Base-by-base conservation (phyloP, 176 grass and related monocot species). In the Lolium perenne region DNA sequence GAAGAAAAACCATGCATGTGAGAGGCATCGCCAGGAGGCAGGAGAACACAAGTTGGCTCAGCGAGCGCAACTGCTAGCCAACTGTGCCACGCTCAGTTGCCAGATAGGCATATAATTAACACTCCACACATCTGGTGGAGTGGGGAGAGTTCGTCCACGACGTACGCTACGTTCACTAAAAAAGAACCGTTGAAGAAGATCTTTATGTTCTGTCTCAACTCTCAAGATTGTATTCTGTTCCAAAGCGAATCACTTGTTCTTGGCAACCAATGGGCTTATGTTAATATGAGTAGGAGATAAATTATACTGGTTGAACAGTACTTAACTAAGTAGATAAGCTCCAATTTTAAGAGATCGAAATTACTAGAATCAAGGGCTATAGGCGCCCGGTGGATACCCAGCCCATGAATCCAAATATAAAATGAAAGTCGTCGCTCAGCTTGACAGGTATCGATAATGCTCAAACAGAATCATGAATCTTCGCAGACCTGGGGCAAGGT, bases 401-500 rank as follows among this genome's bases (percentile, higher is more conserved):
- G 10, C 67, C 49, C 18, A 56, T 66, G 43, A 45, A 80, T 38
- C 69, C 47, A 65, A 13, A 13, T 22, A 85, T 11, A 10, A 80
- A 80, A 75, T 67, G 14, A 50, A 85, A 89, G 71, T 89, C 70
- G 88, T 85, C 41, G 38, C 69, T 17, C 77, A 76, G 65, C 40
- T 67, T 45, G 22, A 25, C 20, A 40, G 18, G 67, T 59, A 76
- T 81, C 25, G 16, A 58, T 14, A 80, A 4, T 49, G 38, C 6
- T 76, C 77, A 81, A 86, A 77, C 15, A 70, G 88, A 60, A 90
- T 82, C 71, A 71, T 86, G 78, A 77, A 90, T 82, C 71, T 90
- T 86, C 1, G 26, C 50, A 62, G 62, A 62, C 81, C 82, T 76
- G 77, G 80, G 23, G 49, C 38, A 66, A 40, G 58, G 55, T 15